Base-by-base conservation (phyloP, 2,329 filamentous ascomycete species). In the Ophiocordyceps camponoti-saundersi region DNA sequence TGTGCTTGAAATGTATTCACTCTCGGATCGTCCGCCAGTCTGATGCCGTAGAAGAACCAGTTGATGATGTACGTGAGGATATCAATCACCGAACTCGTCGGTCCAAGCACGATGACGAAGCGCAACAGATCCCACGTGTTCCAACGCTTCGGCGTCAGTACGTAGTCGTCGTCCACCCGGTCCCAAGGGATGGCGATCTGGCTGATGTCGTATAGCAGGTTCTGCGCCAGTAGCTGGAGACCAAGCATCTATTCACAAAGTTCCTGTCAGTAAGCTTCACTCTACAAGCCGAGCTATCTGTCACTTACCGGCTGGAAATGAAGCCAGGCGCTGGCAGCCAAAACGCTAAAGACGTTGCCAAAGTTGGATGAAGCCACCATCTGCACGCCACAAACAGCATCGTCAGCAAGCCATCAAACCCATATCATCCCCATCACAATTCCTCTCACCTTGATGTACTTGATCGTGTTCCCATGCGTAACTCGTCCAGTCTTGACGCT, bases 291-390 rank as follows among this genome's bases (percentile, higher is more conserved):
- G n/a, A n/a, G n/a, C n/a, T n/a, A n/a, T n/a, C n/a, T 22, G 20
- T n/a, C n/a, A 44, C 47, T 2, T 49, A 48, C 47, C 23, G 52
- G 53, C n/a, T 54, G 53, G 43, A 54, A 59, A 2, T 55, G 57
- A 1, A 59, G 52, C 57, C 56, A 59, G 1, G 57, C 53, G 23
- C 56, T 57, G 2, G 56, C 56, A 0, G 53, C 50, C 6, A 59
- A 48, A 36, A 58, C 54, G 34, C 55, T 58, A 34, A 59, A 58
- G 13, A 59, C 57, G 39, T 59, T 59, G 30, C 57, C 57, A 46
- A 59, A 57, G 47, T 59, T 59, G 50, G 56, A 58, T 1, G 57
- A 59, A 10, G 56, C 49, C 11, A 58, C 57, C 57, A 59, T 59
- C 55, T 52, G n/a, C 6, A 4, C 18, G 2, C 36, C 2, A 36